These are phyloP conservation scores for Irpex lacteus DNA, from an alignment of 1,284 basidiomycete genomes.

Conservation along the genomic window DNA sequence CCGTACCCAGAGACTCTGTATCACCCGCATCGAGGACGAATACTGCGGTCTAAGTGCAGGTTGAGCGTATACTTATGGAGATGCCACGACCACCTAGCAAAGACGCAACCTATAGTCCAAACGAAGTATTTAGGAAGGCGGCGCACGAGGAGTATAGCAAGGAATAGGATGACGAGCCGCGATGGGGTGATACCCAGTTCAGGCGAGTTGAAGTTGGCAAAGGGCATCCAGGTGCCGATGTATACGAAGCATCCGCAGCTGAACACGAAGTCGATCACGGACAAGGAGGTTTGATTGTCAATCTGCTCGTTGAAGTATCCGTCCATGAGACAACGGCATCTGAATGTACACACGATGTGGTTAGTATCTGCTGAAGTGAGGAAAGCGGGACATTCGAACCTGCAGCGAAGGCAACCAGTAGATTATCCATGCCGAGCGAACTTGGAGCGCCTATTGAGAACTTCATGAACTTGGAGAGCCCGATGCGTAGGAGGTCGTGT, in stretches of 20 bases:
- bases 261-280: constrained; percentile 83
- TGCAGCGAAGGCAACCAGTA: too few species aligned
- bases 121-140: constrained; percentile 48
- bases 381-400: constrained; percentile 39
- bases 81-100: too few species aligned
- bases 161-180: constrained; percentile 65
- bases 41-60: too few species aligned
- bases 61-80: too few species aligned
- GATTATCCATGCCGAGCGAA: too few species aligned
- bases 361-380: too few species aligned
- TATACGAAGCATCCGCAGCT: constrained; percentile 89
- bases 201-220: constrained; percentile 58
- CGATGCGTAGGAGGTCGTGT: constrained; percentile 41
- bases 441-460: constrained; percentile 79
- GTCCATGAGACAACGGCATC: constrained; percentile 91
- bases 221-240: constrained; percentile 88
- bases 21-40: too few species aligned
- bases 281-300: constrained; percentile 83
- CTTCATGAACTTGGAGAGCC: constrained; percentile 82
- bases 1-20: too few species aligned
- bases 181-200: constrained; percentile 69
- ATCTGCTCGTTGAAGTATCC: constrained; percentile 86
- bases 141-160: constrained; percentile 68
- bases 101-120: too few species aligned
- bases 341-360: constrained; percentile 22